A percentile compares a stretch with the other conserved stretches of the same genome.
Evolutionary conservation across 768 basidiomycete genomes (phyloP).

Genomic region (Agaricus sinodeliciosus): DNA sequence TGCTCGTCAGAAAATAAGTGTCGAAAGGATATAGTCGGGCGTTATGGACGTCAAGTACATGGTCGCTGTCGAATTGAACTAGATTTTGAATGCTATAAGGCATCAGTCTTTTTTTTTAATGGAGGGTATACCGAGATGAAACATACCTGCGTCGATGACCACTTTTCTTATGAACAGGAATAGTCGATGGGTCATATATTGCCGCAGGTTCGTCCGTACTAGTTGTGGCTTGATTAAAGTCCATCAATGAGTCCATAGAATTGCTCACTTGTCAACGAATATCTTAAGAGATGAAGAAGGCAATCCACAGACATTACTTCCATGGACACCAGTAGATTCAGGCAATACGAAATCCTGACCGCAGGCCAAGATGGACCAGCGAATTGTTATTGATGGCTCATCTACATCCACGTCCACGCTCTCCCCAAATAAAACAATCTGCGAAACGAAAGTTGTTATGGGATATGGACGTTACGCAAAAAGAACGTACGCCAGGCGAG

Average conservation of each 20-base stretch:
- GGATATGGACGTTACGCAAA: neutral
- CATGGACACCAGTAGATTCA: slow-evolving; percentile 41
- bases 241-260: neutral
- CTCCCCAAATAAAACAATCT: slow-evolving; percentile 53
- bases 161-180: slow-evolving; percentile 34
- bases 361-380: slow-evolving; percentile 51
- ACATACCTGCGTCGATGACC: slow-evolving; percentile 37
- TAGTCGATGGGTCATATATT: slow-evolving; percentile 38
- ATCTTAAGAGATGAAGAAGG: slow-evolving; percentile 34
- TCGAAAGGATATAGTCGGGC: slow-evolving; percentile 54
- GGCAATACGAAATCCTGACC: slow-evolving; percentile 37
- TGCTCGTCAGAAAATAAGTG: slow-evolving; percentile 42
- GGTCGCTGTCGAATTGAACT: slow-evolving; percentile 50
- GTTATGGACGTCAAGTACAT: slow-evolving; percentile 48
- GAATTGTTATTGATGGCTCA: slow-evolving; percentile 48
- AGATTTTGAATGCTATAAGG: slow-evolving; percentile 43
- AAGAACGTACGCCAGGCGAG: slow-evolving; percentile 37
- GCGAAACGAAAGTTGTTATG: neutral
- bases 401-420: slow-evolving; percentile 54
- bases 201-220: slow-evolving; percentile 31
- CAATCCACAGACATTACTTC: slow-evolving; percentile 38
- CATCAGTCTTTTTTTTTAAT: neutral
- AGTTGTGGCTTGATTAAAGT: neutral
- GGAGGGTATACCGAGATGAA: neutral
- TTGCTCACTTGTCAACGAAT: slow-evolving; percentile 42